Evolutionary conservation across 73 alveolate species (phyloP), one percentile per base, ranked within the genome.

Genomic region (Blepharisma stoltei): DNA sequence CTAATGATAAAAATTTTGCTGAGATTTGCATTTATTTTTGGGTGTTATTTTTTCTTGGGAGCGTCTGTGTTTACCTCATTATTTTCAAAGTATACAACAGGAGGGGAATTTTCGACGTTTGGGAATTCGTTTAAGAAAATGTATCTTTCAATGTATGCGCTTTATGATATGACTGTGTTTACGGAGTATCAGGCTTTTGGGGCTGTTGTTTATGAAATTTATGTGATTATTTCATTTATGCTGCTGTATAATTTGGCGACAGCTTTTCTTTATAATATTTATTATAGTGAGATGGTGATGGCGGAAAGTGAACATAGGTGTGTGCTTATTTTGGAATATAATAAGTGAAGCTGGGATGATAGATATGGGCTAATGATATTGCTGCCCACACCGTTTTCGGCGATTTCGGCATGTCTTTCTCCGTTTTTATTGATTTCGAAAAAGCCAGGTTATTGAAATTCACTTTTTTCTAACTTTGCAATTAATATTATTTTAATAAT

Each of bases 251-350:
- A 82, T 83, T 66, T 87, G 54, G 82, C 81, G 41, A 87, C 81
- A 9, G 94, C 87, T 11, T 71, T 87, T 68, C 78, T 87, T 67
- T 77, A 91, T 47, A 78, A 80, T 83, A 89, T 83, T 55, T 87
- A 83, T 78, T 88, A 87, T 76, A 84, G 79, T 43, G 78, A 80
- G 21, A 78, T 76, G 54, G 83, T 68, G 77, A 77, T 54, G 23
- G 87, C 75, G 32, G 94, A 87, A 55, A 70, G 88, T 23, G 78
- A 88, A 23, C 88, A 87, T 82, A 67, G 94, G 53, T 88, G 91
- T 6, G 92, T 78, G 6, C 81, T 87, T 75, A 87, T 87, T 53
- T 70, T 81, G 67, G 78, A 76, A 70, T 87, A 87, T 71, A 80
- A 87, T 83, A 77, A 78, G 55, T 87, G 69, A 78, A 78, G 76